Evolutionary conservation across 2,329 filamentous ascomycete species (phyloP).

Genomic region (Botrytis deweyae): DNA sequence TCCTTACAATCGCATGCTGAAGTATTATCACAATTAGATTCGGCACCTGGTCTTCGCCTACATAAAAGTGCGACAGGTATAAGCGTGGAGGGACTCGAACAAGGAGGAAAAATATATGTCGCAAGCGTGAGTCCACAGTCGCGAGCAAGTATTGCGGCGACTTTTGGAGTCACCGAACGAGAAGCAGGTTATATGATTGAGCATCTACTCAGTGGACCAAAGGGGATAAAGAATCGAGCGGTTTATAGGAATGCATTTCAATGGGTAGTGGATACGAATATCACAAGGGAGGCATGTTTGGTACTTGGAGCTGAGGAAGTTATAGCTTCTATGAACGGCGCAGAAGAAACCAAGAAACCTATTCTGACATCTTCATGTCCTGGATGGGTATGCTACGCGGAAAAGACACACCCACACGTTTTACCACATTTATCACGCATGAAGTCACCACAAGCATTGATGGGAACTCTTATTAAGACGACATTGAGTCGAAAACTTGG

Average conservation of each 20-base stretch:
- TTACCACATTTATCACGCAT: conserved; percentile 86
- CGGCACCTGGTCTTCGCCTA: conserved; percentile 49
- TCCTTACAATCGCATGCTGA: conserved; percentile 92
- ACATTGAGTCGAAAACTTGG: conserved; percentile 70
- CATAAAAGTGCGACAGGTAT: conserved; percentile 37
- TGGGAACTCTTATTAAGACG: conserved; percentile 87
- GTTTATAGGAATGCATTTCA: conserved; percentile 74
- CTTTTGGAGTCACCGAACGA: conserved; percentile 69
- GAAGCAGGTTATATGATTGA: conserved; percentile 81
- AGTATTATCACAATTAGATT: conserved; percentile 79
- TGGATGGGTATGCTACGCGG: conserved; percentile 98
- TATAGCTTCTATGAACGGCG: conserved; percentile 42
- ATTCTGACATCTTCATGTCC: conserved; percentile 89
- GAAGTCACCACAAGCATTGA: conserved; percentile 91
- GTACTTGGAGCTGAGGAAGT: conserved; percentile 76
- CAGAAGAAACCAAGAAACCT: conserved; percentile 47
- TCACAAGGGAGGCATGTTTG: conserved; percentile 77
- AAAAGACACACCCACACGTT: conserved; percentile 95
- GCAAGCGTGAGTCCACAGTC: conserved; percentile 92
- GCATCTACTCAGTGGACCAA: conserved; percentile 69
- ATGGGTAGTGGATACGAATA: conserved; percentile 89
- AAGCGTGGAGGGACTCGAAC: conserved; percentile 52
- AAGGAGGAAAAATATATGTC: conserved; percentile 74
- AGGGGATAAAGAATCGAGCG: conserved; percentile 69
- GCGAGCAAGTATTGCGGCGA: conserved; percentile 83